Base-by-base conservation (phyloP, 2,329 filamentous ascomycete species). In the Chrysoporthe austroafricana region DNA sequence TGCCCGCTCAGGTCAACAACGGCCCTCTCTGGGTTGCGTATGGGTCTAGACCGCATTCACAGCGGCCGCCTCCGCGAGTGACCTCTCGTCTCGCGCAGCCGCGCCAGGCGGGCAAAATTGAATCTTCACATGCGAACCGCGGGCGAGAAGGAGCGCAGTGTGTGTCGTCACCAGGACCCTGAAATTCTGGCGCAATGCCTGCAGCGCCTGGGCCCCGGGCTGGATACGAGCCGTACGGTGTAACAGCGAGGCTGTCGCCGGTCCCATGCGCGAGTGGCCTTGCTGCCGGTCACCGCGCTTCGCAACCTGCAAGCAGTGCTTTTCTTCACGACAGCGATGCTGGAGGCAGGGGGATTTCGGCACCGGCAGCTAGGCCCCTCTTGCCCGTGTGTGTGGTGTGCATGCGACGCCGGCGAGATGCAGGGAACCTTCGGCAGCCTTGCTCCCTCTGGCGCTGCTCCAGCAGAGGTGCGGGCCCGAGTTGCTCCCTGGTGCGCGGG, bases 101-200 rank as follows among this genome's bases (percentile, higher is more conserved):
- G 54, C 54, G 34, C 32, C 54, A 57, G 32, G 32, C 54, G 54
- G 26, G 21, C 50, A 54, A 54, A 39, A 36, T 39, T 14, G 0
- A 7, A 36, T 34, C 4, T 60, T 60, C 57, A 44, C 46, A 43
- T 43, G 44, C 26, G 42, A 21, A 36, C 2, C 16, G 26, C 26
- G 26, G 26, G 26, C 26, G 26, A 26, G 26, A 26, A 26, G 26
- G 26, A 26, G 16, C 48, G 36, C 48, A 43, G 26, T 2, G 26
- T 26, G 32, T 63, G 60, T 62, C 62, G 56, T 67, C 61, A 67
- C 46, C 42, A 48, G 58, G 58, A 62, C 50, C 50, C 58, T 50
- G 58, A 61, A 64, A 18, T 16, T 26, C n/a, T 39, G 16, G 54
- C 54, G 32, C 54, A 18, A 57, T 32, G 54, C 54, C 18, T n/a